A percentile compares a stretch with the other conserved stretches of the same genome.
These are phyloP conservation scores for Themeda triandra DNA, from an alignment of 176 grass and related monocot genomes.

Conservation along the genomic window DNA sequence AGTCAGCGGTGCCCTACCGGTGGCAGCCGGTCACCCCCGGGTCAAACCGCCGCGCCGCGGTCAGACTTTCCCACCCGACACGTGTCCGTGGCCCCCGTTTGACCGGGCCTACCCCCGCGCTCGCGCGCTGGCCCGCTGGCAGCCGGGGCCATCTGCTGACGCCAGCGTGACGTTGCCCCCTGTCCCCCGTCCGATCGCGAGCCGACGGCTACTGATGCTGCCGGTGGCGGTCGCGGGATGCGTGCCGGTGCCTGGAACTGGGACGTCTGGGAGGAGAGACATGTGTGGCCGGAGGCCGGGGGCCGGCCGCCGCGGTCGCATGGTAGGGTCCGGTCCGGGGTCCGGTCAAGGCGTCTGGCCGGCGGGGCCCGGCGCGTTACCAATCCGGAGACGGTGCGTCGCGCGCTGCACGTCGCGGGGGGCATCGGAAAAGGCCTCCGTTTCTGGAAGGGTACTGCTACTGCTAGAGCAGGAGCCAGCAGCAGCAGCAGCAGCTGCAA, in stretches of 20 bases:
- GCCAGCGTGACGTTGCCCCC: slow-evolving; percentile 34
- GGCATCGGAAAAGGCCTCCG: slow-evolving; percentile 1
- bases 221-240: neutral
- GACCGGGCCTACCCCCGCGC: slow-evolving; percentile 6
- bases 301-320: neutral
- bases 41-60: slow-evolving; percentile 26
- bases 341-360: slow-evolving; percentile 27
- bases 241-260: neutral
- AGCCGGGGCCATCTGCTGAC: neutral
- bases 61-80: slow-evolving; percentile 50
- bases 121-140: neutral
- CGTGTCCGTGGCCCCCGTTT: slow-evolving; percentile 26
- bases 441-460: neutral
- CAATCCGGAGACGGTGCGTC: neutral
- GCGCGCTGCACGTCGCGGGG: neutral
- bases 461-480: neutral
- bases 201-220: slow-evolving; percentile 21
- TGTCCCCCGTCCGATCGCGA: slow-evolving; percentile 21
- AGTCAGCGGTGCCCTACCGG: slow-evolving; percentile 60
- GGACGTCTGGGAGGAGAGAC: too few relatives aligned
- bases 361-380: neutral
- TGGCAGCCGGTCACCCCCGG: slow-evolving; percentile 21
- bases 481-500: neutral
- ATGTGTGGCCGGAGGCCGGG: too few relatives aligned
- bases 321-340: neutral